These are phyloP conservation scores for Colletotrichum liriopes DNA, from an alignment of 2,329 filamentous ascomycete species.

Conservation along the genomic window DNA sequence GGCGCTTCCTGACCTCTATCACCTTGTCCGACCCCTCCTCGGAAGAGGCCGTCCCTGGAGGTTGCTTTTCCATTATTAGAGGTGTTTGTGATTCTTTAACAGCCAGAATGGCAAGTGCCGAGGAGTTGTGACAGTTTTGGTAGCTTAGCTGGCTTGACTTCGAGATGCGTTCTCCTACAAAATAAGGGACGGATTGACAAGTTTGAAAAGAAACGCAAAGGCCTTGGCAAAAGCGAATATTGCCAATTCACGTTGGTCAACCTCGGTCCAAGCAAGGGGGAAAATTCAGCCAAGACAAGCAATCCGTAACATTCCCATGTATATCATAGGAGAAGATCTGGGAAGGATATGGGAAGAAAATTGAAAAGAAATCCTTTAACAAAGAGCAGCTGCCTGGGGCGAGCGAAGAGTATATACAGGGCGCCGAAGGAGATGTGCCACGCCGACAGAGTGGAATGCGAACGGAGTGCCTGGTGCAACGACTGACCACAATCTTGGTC, in stretches of 20 bases:
- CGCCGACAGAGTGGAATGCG: neutral
- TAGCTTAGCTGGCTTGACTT: too few species aligned
- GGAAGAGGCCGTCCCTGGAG: neutral
- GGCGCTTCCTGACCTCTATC: constrained; percentile 29
- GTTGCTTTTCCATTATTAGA: neutral
- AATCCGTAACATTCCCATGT: neutral
- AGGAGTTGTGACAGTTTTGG: too few species aligned
- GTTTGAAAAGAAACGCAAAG: neutral
- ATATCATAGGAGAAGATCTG: neutral
- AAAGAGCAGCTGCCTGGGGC: neutral
- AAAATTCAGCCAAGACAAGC: neutral
- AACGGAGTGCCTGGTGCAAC: neutral
- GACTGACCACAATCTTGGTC: neutral
- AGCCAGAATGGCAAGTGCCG: neutral
- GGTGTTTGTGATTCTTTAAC: neutral
- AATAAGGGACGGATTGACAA: neutral
- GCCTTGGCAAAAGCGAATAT: neutral
- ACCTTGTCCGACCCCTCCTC: neutral
- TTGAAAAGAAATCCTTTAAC: neutral
- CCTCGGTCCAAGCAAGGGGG: neutral
- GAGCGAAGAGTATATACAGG: neutral
- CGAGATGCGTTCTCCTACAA: neutral
- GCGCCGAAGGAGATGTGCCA: neutral
- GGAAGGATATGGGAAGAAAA: neutral
- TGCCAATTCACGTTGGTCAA: neutral